These are phyloP conservation scores for Phyllosticta citriasiana DNA, from an alignment of 2,329 filamentous ascomycete genomes.

Conservation along the genomic window DNA sequence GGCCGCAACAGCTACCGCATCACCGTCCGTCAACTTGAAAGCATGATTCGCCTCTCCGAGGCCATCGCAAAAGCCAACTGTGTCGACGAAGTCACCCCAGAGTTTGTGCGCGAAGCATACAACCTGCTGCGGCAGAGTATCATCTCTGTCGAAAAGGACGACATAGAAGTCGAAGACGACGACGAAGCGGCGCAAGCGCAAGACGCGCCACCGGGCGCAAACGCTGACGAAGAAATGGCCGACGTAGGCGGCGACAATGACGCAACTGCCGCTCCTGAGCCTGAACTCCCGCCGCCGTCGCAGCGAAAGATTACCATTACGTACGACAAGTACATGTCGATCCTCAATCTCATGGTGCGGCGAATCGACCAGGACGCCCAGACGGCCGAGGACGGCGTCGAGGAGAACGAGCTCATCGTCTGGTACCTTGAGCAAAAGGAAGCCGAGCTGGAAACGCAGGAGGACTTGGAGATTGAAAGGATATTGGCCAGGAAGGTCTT, in stretches of 20 bases:
- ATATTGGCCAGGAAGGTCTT: slow-evolving; percentile 72
- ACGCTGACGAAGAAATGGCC: slow-evolving; percentile 21
- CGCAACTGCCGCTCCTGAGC: slow-evolving; percentile 25
- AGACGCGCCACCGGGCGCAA: slow-evolving; percentile 41
- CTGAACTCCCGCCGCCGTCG: slow-evolving; percentile 10
- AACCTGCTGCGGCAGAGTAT: slow-evolving; percentile 88
- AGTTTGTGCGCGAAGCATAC: slow-evolving; percentile 86
- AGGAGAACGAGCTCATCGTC: slow-evolving; percentile 67
- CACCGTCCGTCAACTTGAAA: slow-evolving; percentile 91
- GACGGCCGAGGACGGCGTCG: slow-evolving; percentile 67
- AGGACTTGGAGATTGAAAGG: slow-evolving; percentile 69
- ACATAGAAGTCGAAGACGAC: slow-evolving; percentile 83
- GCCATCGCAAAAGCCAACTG: slow-evolving; percentile 99
- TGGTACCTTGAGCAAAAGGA: slow-evolving; percentile 95
- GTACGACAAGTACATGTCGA: slow-evolving; percentile 87
- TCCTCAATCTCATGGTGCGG: slow-evolving; percentile 76
- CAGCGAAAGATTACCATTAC: slow-evolving; percentile 73
- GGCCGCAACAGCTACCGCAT: slow-evolving; percentile 95
- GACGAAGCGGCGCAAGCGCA: slow-evolving; percentile 52
- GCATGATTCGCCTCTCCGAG: slow-evolving; percentile 88
- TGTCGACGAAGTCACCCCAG: slow-evolving; percentile 74
- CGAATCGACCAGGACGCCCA: slow-evolving; percentile 76
- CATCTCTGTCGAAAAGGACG: slow-evolving; percentile 95
- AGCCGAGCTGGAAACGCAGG: slow-evolving; percentile 66
- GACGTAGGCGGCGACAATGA: slow-evolving; percentile 31